These are phyloP conservation scores for Linaria vulgaris DNA, from an alignment of 257 asterid genomes.

Conservation along the genomic window DNA sequence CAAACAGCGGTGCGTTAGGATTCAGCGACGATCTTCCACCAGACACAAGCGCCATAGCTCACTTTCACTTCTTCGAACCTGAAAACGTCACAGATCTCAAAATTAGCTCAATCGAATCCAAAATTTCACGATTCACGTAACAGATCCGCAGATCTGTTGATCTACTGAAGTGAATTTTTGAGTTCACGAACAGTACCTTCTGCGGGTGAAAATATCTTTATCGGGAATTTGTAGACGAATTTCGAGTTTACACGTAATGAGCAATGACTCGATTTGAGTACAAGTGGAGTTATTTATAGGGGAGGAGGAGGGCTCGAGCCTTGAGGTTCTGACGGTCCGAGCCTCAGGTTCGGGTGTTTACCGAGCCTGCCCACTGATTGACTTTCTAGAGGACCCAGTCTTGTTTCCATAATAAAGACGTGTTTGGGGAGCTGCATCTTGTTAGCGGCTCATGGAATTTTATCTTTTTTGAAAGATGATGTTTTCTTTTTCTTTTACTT, in stretches of 20 bases:
- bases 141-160: slow-evolving; percentile 24
- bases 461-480: no score
- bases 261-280: slow-evolving; percentile 6
- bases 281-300: slow-evolving; percentile 33
- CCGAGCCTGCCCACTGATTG: slow-evolving; percentile 43
- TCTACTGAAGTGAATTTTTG: background rate
- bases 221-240: slow-evolving; percentile 7
- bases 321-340: slow-evolving; percentile 37
- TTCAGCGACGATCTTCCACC: slow-evolving; percentile 74
- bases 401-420: background rate
- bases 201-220: slow-evolving; percentile 27
- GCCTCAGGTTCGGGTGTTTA: slow-evolving; percentile 28
- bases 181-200: slow-evolving; percentile 38
- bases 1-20: slow-evolving; percentile 77
- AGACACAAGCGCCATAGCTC: slow-evolving; percentile 77
- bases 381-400: slow-evolving; percentile 8
- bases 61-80: slow-evolving; percentile 22
- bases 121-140: background rate
- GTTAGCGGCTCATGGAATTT: no score
- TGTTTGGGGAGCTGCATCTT: slow-evolving; percentile 27
- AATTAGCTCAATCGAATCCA: background rate
- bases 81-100: background rate
- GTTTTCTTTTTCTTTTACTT: no score
- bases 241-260: slow-evolving; percentile 29
- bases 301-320: slow-evolving; percentile 33